phyloP scores from a whole-genome alignment of 2,329 filamentous ascomycete genomes.

The Fusarium brevicatenulatum region DNA sequence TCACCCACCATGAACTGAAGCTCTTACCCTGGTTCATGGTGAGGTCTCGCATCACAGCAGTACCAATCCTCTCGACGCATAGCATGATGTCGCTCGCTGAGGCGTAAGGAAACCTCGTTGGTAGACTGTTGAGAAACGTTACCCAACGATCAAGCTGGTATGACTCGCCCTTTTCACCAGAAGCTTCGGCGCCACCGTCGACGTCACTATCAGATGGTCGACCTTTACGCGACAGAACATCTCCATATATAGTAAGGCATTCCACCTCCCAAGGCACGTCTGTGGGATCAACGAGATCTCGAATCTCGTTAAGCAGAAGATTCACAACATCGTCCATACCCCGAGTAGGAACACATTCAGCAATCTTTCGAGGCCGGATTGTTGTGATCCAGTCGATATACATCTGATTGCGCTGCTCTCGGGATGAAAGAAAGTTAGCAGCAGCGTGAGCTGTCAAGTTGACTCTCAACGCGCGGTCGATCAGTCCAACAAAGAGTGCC shows the following conservation, averaged over 20 bases:
- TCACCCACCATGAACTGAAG: conserved; percentile 94
- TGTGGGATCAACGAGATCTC: conserved; percentile 75
- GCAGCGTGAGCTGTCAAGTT: conserved; percentile 95
- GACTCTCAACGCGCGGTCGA: conserved; percentile 88
- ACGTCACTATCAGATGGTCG: conserved; percentile 47
- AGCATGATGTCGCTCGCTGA: conserved; percentile 78
- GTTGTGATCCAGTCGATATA: conserved; percentile 87
- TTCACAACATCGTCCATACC: conserved; percentile 75
- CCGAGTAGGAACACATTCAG: conserved; percentile 69
- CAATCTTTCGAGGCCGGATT: conserved; percentile 70
- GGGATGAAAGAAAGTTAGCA: conserved; percentile 89
- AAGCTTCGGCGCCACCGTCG: conserved; percentile 44
- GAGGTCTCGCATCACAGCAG: conserved; percentile 81
- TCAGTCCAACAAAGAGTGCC: conserved; percentile 84
- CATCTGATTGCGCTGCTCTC: conserved; percentile 93
- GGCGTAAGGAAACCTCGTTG: conserved; percentile 77
- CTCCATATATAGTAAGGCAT: conserved; percentile 68
- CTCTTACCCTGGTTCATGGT: conserved; percentile 81
- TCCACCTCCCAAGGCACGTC: conserved; percentile 73
- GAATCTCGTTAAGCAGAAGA: conserved; percentile 72
- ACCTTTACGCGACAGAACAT: conserved; percentile 61
- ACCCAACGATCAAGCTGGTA: conserved; percentile 82
- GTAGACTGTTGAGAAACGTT: conserved; percentile 74
- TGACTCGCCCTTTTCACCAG: conserved; percentile 56
- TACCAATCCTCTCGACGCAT: conserved; percentile 79